Conservation (phyloP, 2,329 filamentous ascomycete species). For the Cadophora gregata region DNA sequence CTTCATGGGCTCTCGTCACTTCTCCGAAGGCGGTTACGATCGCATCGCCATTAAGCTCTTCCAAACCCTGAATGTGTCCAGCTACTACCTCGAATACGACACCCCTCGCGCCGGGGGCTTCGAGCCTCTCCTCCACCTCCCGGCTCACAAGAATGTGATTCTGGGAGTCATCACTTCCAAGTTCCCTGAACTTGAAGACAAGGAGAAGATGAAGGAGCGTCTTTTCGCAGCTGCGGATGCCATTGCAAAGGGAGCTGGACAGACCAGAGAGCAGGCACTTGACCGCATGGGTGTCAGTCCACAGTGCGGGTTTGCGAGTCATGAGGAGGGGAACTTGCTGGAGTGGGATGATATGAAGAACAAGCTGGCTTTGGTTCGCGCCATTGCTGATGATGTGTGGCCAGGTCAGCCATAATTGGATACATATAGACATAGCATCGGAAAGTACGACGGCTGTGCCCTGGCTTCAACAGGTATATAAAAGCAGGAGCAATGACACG, state of each 20-base stretch:
- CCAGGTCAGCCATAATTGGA: constrained; percentile 35
- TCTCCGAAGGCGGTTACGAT: constrained; percentile 71
- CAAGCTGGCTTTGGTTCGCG: constrained; percentile 73
- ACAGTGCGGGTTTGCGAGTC: constrained; percentile 77
- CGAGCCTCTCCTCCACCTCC: constrained; percentile 67
- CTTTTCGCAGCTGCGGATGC: constrained; percentile 69
- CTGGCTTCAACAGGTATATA: neutral
- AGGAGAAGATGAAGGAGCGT: constrained; percentile 66
- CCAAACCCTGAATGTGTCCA: constrained; percentile 66
- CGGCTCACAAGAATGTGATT: constrained; percentile 68
- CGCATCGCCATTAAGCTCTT: constrained; percentile 72
- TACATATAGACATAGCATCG: neutral
- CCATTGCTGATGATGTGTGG: constrained; percentile 79
- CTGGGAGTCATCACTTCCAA: constrained; percentile 71
- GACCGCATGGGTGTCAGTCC: constrained; percentile 72
- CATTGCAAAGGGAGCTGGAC: constrained; percentile 71
- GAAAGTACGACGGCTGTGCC: neutral
- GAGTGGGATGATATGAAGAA: constrained; percentile 75
- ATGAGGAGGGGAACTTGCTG: constrained; percentile 69
- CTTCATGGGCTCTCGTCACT: constrained; percentile 71
- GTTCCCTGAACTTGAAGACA: constrained; percentile 65
- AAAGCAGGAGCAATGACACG: neutral
- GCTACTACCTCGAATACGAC: constrained; percentile 75
- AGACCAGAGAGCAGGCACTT: constrained; percentile 70
- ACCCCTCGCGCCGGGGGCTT: constrained; percentile 69